Conservation (phyloP, 2,329 filamentous ascomycete species). For the Penicillium psychrosexuale region DNA sequence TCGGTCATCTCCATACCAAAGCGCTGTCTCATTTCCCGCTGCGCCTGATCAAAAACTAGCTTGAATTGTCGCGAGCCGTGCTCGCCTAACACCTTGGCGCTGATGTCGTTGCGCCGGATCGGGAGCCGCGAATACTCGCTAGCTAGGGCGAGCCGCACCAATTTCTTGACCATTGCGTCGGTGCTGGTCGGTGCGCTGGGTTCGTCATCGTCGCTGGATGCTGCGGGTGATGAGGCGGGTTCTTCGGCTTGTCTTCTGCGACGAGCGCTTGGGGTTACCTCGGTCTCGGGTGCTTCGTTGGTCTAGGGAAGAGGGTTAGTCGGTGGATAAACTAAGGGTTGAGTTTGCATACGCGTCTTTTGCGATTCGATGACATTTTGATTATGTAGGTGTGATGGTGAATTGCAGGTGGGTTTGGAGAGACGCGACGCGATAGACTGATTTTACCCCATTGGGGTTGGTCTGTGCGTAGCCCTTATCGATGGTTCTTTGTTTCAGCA, state of each 20-base stretch:
- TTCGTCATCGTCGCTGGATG: constrained; percentile 15
- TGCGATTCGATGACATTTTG: constrained; percentile 27
- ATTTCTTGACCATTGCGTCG: constrained; percentile 55
- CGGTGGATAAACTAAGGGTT: neutral
- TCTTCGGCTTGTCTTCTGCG: constrained; percentile 15
- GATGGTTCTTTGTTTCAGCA: constrained; percentile 1
- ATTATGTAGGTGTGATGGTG: neutral
- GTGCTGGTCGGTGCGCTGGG: constrained; percentile 29
- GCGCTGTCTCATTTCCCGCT: constrained; percentile 63
- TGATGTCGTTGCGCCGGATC: constrained; percentile 58
- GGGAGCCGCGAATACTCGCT: constrained; percentile 59
- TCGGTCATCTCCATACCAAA: constrained; percentile 96
- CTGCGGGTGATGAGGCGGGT: constrained; percentile 2
- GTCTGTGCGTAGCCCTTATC: constrained; percentile 23
- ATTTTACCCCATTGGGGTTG: constrained; percentile 19
- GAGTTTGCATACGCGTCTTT: constrained; percentile 28
- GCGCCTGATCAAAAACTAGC: constrained; percentile 71
- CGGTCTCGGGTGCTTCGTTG: constrained; percentile 2
- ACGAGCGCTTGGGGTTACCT: neutral
- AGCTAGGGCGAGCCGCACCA: constrained; percentile 60
- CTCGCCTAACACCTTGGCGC: constrained; percentile 66
- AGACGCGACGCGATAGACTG: constrained; percentile 23
- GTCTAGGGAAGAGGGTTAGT: neutral
- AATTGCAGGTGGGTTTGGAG: neutral
- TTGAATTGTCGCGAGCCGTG: constrained; percentile 69